Evolutionary conservation across 1,139 yeast genomes (phyloP).

Genomic region (Hyphopichia buzzinii): DNA sequence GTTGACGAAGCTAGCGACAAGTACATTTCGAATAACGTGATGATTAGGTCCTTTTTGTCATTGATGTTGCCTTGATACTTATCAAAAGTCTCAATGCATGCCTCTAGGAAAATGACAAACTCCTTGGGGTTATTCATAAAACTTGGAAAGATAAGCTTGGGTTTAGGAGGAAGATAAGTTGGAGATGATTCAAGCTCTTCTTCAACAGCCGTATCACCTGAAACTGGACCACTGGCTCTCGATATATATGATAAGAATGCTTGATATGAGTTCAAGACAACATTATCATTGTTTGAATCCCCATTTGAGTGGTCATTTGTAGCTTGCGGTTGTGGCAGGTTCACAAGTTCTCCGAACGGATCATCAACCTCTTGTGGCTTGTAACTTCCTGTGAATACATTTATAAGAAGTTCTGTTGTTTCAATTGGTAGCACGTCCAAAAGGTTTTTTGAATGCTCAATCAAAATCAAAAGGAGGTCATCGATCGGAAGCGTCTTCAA

Average conservation of each 20-base stretch:
- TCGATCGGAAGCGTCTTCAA: constrained; percentile 71
- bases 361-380: constrained; percentile 32
- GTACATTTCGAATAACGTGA: constrained; percentile 82
- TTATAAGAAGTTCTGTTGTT: constrained; percentile 77
- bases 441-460: constrained; percentile 63
- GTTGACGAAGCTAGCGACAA: constrained; percentile 49
- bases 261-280: constrained; percentile 59
- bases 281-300: neutral
- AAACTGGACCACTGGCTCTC: constrained; percentile 13
- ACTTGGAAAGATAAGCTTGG: constrained; percentile 81
- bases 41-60: constrained; percentile 69
- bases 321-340: neutral
- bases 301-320: neutral
- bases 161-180: constrained; percentile 89
- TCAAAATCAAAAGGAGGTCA: constrained; percentile 71
- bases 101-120: constrained; percentile 91
- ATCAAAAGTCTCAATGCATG: constrained; percentile 80
- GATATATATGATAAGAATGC: constrained; percentile 70
- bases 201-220: constrained; percentile 8
- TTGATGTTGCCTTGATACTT: constrained; percentile 67
- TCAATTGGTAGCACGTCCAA: constrained; percentile 73
- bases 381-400: constrained; percentile 85
- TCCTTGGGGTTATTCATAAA: constrained; percentile 83
- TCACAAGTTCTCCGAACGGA: neutral
- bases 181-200: constrained; percentile 33